Percentiles rank a stretch among this genome's conserved stretches.
Conservation (phyloP, 1,139 yeast genomes). For the Candida smagusa region DNA sequence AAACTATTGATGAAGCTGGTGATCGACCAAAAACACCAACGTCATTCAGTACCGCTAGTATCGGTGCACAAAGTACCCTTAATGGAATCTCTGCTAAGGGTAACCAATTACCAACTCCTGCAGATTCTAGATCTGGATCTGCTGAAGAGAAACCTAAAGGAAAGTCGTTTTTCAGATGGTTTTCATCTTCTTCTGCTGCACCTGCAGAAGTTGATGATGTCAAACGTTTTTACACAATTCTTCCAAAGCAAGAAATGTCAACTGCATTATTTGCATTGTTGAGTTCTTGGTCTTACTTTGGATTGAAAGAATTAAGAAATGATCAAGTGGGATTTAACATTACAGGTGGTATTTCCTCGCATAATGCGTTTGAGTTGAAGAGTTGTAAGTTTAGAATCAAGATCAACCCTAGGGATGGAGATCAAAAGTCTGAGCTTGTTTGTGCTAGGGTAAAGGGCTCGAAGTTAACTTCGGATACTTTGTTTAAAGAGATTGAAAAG, state of each 20-base stretch:
- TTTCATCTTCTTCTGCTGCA: constrained; percentile 23
- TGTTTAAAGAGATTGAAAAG: constrained; percentile 46
- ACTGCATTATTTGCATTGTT: constrained; percentile 63
- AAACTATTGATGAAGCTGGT: constrained; percentile 21
- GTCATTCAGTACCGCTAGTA: not conserved
- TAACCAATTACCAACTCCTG: constrained; percentile 33
- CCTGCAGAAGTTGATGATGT: constrained; percentile 19
- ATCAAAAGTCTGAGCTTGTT: constrained; percentile 45
- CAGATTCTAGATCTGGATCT: constrained; percentile 30
- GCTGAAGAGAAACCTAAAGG: constrained; percentile 32
- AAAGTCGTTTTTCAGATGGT: constrained; percentile 43
- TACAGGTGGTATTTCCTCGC: constrained; percentile 58
- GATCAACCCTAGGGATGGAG: constrained; percentile 36
- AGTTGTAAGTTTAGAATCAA: constrained; percentile 62
- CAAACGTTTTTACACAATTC: constrained; percentile 39
- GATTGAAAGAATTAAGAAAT: constrained; percentile 54
- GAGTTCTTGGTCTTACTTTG: constrained; percentile 68
- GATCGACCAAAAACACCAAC: constrained; percentile 3
- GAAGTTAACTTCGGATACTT: constrained; percentile 38
- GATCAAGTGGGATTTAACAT: constrained; percentile 44
- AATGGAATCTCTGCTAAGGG: not conserved
- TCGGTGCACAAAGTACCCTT: not conserved
- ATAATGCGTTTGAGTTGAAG: constrained; percentile 60
- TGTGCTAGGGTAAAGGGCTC: constrained; percentile 48
- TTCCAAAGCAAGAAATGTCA: constrained; percentile 56